Base-by-base conservation (phyloP, 148 eudicot genomes). In the Rhododendron griersonianum region DNA sequence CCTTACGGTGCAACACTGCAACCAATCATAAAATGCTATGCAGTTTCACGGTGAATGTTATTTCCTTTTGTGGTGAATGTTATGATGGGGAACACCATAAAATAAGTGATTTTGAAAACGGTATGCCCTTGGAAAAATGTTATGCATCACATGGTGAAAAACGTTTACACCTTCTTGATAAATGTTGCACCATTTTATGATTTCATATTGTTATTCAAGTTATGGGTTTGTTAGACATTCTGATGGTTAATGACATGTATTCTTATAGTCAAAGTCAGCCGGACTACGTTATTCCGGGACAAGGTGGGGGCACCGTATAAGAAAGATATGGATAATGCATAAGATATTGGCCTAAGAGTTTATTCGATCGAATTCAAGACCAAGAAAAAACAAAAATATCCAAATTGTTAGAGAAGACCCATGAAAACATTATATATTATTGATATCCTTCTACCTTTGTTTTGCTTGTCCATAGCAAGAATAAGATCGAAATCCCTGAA, bases 391-490 rank as follows among this genome's bases (percentile, higher is more conserved):
- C 19, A 0, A 11, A 25, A 48, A n/a, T 1, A 28, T 5, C 11
- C 33, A 67, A 48, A 69, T 23, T 30, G 19, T 21, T 50, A 41
- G 13, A 53, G 7, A 63, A 67, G 9, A 11, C 50, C 2, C 50
- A 71, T n/a, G 50, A 39, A 69, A 7, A 8, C 10, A 37, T 19
- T 33, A 33, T 47, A 30, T 47, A 25, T 48, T 2, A 41, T 57
- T 81, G 10, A 75, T 7, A 11, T 65, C 33, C 65, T 57, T 86
- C 82, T 84, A 95, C 98, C 94, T 93, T 85, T 94, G 85, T 97
- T 97, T 79, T 95, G 93, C 89, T 90, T 91, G 76, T 97, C 99
- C 98, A 97, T 97, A 16, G 99, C 98, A 90, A 97, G 98, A 93
- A 97, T 97, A n/a, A 97, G 93, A 93, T 97, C 96, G 89, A 94